Base-by-base conservation (phyloP, 2,329 filamentous ascomycete genomes). In the Colletotrichum noveboracense region DNA sequence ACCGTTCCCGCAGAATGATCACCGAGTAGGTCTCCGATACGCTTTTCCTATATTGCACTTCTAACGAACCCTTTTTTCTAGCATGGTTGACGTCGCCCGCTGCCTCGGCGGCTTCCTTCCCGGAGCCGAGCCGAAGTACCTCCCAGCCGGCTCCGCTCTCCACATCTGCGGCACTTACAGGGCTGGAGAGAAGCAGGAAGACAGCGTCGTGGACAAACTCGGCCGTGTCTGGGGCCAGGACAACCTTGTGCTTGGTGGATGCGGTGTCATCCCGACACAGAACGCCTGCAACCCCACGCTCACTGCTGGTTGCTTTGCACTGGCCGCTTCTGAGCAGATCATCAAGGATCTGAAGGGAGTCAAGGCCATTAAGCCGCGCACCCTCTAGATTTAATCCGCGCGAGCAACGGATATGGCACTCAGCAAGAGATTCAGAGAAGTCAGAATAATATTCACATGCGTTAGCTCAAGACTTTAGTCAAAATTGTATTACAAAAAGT, bases 81-180 rank as follows among this genome's bases (percentile, higher is more conserved):
- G 60, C 5, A 64, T 64, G 60, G 60, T 64, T 18, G 60, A 64
- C 21, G 60, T 64, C 30, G 60, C 60, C 18, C 55, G 26, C 13
- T 26, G 26, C 55, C 55, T 58, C 55, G 55, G 55, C 55, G 55
- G 21, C 13, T 58, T 58, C 24, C 55, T 58, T 2, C 55, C 55
- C 7, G 55, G 55, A 24, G 55, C 55, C 21, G 55, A 58, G 55
- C 55, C 55, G 3, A 58, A 58, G 21, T 28, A 58, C 24, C 55
- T 58, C 1, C 55, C 55, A 26, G 21, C 55, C 24, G 55, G 55
- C 13, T 58, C 55, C 55, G 55, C 24, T 0, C 21, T 58, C 21
- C 55, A 58, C 13, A 24, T 58, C 21, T 58, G 55, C 21, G 55
- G 55, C 55, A 58, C 55, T 2, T 58, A 58, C 1, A 24, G 55